A percentile compares a stretch with the other conserved stretches of the same genome.
phyloP scores from a whole-genome alignment of 768 basidiomycete species.

The Cantharellus anzutake region DNA sequence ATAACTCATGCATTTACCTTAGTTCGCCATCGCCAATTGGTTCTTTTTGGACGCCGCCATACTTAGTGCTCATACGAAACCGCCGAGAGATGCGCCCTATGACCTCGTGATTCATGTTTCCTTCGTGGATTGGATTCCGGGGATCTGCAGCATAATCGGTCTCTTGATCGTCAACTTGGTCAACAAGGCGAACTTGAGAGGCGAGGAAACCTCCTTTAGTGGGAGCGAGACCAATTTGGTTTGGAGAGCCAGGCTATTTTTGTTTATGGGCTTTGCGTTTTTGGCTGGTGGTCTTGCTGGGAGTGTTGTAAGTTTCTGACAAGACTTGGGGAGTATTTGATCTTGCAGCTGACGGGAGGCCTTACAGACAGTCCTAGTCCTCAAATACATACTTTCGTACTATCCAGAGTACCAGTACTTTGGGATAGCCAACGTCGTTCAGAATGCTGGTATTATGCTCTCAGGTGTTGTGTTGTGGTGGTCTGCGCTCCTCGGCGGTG shows the following conservation, averaged over 20 bases:
- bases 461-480: conserved; percentile 84
- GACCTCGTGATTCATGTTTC: conserved; percentile 59
- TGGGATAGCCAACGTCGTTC: conserved; percentile 89
- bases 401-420: conserved; percentile 72
- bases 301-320: conserved; percentile 52
- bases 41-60: conserved; percentile 86
- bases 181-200: conserved; percentile 76
- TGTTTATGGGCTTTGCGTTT: conserved; percentile 90
- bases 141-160: conserved; percentile 79
- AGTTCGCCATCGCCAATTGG: conserved; percentile 96
- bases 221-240: conserved; percentile 54
- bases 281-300: conserved; percentile 99
- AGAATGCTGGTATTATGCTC: conserved; percentile 71
- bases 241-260: conserved; percentile 74
- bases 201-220: conserved; percentile 36
- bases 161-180: conserved; percentile 86
- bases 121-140: conserved; percentile 96
- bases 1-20: not conserved
- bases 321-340: not conserved
- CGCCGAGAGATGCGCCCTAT: conserved; percentile 53
- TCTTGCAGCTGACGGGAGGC: not conserved
- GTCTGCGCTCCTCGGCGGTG: conserved; percentile 53
- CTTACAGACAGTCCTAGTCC: conserved; percentile 58
- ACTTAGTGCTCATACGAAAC: conserved; percentile 66
- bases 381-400: conserved; percentile 69